Evolutionary conservation across 2,329 filamentous ascomycete species (phyloP), one percentile per base, ranked within the genome.

Genomic region (Apiospora pterosperma): DNA sequence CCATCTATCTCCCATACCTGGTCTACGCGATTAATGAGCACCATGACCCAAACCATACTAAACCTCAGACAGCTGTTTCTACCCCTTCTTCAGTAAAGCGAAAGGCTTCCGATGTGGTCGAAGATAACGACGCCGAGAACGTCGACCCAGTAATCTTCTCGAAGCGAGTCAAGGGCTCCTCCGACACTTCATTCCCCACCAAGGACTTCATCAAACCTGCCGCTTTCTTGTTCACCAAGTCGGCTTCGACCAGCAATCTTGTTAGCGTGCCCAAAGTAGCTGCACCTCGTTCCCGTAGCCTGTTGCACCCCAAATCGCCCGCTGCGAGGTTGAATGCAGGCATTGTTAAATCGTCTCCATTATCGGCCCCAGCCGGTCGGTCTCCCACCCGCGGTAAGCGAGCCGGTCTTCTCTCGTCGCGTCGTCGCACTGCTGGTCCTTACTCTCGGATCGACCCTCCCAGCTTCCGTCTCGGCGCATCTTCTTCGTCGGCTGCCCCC

Each of bases 371-470:
- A 44, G 92, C 91, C 70, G 92, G 93, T 59, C 91, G 93, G 67
- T 96, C 92, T 3, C 92, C 93, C 2, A 91, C 85, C n/a, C 82
- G 90, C 61, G 78, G 78, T 72, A 93, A 92, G 79, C 87, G 88
- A 66, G 82, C 88, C 34, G 87, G 88, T 62, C 87, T 93, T 67
- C 82, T 93, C 48, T 88, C 86, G 61, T 88, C 85, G 74, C 88
- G 90, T 65, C 89, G 91, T 60, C 87, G 87, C 66, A 85, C 84
- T 19, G 84, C 84, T n/a, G 83, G 86, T 6, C 82, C 84, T 16
- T 88, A 89, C 76, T 81, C 85, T 55, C 91, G 92, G 59, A 82
- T 94, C 63, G 90, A 95, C 69, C 89, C 91, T 1, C 90, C 91
- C 1, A 78, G 85, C 16, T 89, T 89, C 75, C 77, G 79, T 61